phyloP scores from a whole-genome alignment of 257 asterid genomes.

The Linderniella brevidens region DNA sequence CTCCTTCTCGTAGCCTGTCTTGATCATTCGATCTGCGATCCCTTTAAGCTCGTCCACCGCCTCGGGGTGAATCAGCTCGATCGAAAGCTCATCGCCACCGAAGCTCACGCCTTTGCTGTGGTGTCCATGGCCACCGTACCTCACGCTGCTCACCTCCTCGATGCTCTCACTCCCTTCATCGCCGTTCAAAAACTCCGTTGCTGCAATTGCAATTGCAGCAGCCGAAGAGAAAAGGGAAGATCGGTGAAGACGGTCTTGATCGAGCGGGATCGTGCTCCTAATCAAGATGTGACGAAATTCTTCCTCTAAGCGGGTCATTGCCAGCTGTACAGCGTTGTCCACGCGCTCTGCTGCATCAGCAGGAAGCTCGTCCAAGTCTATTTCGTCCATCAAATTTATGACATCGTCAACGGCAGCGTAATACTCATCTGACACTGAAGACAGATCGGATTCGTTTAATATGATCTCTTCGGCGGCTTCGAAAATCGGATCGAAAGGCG shows the following conservation, averaged over 20 bases:
- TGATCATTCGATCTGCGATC: constrained; percentile 78
- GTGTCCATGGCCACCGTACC: constrained; percentile 34
- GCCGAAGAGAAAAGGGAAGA: constrained; percentile 42
- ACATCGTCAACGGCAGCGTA: constrained; percentile 60
- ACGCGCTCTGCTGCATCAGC: constrained; percentile 40
- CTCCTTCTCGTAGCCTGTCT: constrained; percentile 80
- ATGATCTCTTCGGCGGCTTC: constrained; percentile 46
- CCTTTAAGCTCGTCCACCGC: constrained; percentile 47
- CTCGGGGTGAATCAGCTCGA: constrained; percentile 56
- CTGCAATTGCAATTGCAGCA: constrained; percentile 51
- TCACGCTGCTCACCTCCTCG: constrained; percentile 43
- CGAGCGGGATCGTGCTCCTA: constrained; percentile 43
- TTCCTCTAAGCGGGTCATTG: constrained; percentile 74
- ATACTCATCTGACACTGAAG: constrained; percentile 29
- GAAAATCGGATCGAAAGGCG: no score
- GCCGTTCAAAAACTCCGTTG: constrained; percentile 25
- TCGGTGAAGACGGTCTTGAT: constrained; percentile 52
- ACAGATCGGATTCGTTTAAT: constrained; percentile 19
- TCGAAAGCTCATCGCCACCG: constrained; percentile 43
- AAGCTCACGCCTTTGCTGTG: constrained; percentile 47
- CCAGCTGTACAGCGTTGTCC: constrained; percentile 58
- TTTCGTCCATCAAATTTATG: constrained; percentile 49
- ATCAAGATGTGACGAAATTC: constrained; percentile 59
- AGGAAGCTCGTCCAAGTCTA: constrained; percentile 20
- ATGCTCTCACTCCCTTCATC: constrained; percentile 21